Evolutionary conservation across 2,329 filamentous ascomycete species (phyloP).

Genomic region (Stylonectria norvegica): DNA sequence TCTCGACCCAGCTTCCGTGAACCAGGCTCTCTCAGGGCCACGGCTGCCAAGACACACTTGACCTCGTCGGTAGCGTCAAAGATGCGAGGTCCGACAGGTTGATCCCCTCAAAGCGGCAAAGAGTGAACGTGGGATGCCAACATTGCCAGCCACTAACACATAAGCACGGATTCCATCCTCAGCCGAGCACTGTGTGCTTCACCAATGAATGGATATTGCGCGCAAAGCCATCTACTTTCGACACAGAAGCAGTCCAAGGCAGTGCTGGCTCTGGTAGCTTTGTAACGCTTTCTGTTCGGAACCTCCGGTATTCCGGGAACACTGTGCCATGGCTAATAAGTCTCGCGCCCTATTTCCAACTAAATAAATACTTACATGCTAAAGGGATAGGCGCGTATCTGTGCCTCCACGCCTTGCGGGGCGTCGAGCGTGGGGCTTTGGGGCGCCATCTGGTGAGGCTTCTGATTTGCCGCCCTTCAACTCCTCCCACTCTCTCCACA

Average conservation of each 20-base stretch:
- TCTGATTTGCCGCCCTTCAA: slow-evolving; percentile 24
- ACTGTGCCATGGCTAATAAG: not conserved
- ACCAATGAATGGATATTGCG: too few relatives aligned
- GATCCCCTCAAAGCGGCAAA: not conserved
- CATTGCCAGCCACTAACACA: too few relatives aligned
- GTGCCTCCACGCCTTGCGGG: slow-evolving; percentile 27
- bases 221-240: too few relatives aligned
- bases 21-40: too few relatives aligned
- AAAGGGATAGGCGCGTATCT: too few relatives aligned
- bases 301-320: not conserved
- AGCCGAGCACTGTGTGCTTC: too few relatives aligned
- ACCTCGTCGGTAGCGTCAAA: too few relatives aligned
- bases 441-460: slow-evolving; percentile 18
- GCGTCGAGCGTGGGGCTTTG: slow-evolving; percentile 27
- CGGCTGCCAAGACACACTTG: too few relatives aligned
- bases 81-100: not conserved
- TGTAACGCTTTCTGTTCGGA: too few relatives aligned
- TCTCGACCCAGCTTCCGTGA: not conserved
- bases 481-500: slow-evolving; percentile 29
- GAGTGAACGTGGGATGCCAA: not conserved
- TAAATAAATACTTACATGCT: too few relatives aligned
- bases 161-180: too few relatives aligned
- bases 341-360: not conserved
- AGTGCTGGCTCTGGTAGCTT: not conserved
- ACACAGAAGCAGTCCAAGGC: not conserved